Base-by-base conservation (phyloP, 139 green algal genomes). In the Chlamydomonas sphaeroides region DNA sequence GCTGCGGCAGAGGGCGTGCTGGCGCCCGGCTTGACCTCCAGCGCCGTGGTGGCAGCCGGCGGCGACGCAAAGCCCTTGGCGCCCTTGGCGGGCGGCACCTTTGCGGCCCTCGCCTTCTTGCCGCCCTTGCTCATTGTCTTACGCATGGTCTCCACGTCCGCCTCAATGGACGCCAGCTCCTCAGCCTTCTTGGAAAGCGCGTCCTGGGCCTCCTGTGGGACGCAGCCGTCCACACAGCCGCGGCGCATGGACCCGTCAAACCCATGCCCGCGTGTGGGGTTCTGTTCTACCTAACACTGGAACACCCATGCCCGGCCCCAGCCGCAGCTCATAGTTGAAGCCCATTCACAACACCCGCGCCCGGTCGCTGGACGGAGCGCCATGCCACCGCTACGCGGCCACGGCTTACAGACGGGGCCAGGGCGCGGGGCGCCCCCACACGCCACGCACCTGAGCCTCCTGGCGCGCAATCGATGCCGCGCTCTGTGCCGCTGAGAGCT, bases 141-240 rank as follows among this genome's bases (percentile, higher is more conserved):
- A 5, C 82, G 82, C 82, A 87, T 87, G 26, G 23, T 45, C 73
- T 87, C 82, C 49, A 87, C 65, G 39, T 87, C 82, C 39, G 82
- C 73, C 74, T 87, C 82, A 32, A 87, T 80, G 26, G 82, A 73
- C 26, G 65, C 82, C 38, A 83, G 69, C 82, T 87, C 82, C 23
- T 73, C 74, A 56, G 82, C 63, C 53, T 87, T 80, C 39, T 59
- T 67, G 3, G 63, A 5, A 30, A 86, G 72, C 11, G 62, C 48
- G 28, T 66, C 36, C 71, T 77, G 72, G 30, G 81, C 81, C 38
- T 86, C 81, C 79, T 85, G 38, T 14, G 57, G 6, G 33, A n/a
- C n/a, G n/a, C n/a, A n/a, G n/a, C n/a, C n/a, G n/a, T n/a, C n/a
- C n/a, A n/a, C n/a, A n/a, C n/a, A n/a, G n/a, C n/a, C n/a, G n/a